Conservation (phyloP, 2,329 filamentous ascomycete species). For the Xylariaceae sp. region DNA sequence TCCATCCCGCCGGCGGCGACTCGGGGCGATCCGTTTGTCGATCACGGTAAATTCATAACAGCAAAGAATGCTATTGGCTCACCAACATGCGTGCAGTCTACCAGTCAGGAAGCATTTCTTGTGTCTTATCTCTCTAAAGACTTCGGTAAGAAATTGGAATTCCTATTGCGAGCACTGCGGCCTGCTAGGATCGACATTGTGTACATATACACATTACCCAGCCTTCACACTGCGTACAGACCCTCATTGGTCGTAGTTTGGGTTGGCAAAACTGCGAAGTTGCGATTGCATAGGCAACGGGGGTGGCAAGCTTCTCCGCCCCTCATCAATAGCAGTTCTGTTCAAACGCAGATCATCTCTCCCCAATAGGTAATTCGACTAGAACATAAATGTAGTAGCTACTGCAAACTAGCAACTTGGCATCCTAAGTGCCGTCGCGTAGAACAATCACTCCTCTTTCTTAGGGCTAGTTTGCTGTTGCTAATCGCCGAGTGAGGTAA, state of each 20-base stretch:
- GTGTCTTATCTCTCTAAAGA: no score
- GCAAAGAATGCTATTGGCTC: slow-evolving; percentile 1
- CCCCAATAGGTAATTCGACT: not conserved
- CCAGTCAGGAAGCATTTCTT: not conserved
- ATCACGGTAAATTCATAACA: slow-evolving; percentile 1
- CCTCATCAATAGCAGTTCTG: no score
- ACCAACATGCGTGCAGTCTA: not conserved
- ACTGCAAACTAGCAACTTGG: not conserved
- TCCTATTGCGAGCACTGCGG: no score
- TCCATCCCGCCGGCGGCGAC: not conserved
- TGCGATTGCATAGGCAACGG: no score
- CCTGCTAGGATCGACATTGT: no score
- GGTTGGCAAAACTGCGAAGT: no score
- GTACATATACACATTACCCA: no score
- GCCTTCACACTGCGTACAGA: no score
- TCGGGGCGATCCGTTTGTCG: slow-evolving; percentile 23
- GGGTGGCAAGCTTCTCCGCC: no score
- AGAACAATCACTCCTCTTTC: not conserved
- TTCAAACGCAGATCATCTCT: no score
- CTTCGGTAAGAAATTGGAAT: no score
- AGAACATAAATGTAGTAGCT: not conserved
- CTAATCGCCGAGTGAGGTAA: slow-evolving; percentile 15
- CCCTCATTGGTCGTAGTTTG: no score
- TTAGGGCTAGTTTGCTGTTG: not conserved
- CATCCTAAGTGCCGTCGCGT: not conserved